phyloP scores from a whole-genome alignment of 306 rosid species.

The Sicyos edulis region DNA sequence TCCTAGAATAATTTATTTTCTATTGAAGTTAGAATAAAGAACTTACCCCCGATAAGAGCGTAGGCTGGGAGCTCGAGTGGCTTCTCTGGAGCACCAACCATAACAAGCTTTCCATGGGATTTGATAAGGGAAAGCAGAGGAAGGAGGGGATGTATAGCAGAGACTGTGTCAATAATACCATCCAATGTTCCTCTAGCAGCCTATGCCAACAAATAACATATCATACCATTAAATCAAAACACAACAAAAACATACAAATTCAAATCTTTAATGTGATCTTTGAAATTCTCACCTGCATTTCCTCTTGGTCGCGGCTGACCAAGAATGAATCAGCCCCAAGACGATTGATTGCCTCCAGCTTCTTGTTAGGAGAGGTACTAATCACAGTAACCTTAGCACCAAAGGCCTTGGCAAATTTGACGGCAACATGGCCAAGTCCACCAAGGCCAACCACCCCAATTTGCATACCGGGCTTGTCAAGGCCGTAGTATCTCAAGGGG shows the following conservation, averaged over 20 bases:
- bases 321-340: slow-evolving; percentile 7
- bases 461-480: slow-evolving; percentile 26
- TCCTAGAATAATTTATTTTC: too few species aligned
- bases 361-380: slow-evolving; percentile 22
- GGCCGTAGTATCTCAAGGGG: slow-evolving; percentile 26
- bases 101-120: slow-evolving; percentile 31
- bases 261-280: neutral
- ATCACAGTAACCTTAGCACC: slow-evolving; percentile 27
- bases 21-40: neutral
- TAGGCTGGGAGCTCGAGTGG: slow-evolving; percentile 29
- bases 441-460: slow-evolving; percentile 30
- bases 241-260: neutral
- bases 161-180: slow-evolving; percentile 42
- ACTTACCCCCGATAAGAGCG: slow-evolving; percentile 31
- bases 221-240: neutral
- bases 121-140: slow-evolving; percentile 26
- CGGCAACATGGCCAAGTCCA: slow-evolving; percentile 23
- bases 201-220: slow-evolving; percentile 9
- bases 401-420: slow-evolving; percentile 30
- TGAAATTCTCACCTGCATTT: slow-evolving; percentile 10
- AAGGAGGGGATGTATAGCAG: slow-evolving; percentile 22
- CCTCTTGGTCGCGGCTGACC: neutral
- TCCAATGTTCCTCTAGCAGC: slow-evolving; percentile 33
- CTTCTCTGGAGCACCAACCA: slow-evolving; percentile 34
- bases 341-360: slow-evolving; percentile 17